These are phyloP conservation scores for Tetrapisispora taiwanensis DNA, from an alignment of 805 yeast species.

Conservation along the genomic window DNA sequence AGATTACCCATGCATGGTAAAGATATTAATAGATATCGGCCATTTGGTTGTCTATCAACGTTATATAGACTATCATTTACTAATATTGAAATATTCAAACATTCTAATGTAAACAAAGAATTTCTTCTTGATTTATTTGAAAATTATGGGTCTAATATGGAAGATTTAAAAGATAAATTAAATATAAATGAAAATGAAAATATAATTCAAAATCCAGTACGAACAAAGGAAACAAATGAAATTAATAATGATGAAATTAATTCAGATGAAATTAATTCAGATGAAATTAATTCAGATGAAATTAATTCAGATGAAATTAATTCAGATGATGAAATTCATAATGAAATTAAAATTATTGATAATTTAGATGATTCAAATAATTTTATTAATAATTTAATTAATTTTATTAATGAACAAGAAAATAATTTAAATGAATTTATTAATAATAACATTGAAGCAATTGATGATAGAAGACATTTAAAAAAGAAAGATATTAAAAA, in stretches of 20 bases:
- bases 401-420: background rate
- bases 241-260: background rate
- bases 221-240: background rate
- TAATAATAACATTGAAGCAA: background rate
- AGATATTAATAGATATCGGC: background rate
- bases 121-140: background rate
- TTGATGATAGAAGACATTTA: background rate
- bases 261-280: background rate
- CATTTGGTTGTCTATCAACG: background rate
- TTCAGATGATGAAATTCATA: no score
- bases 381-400: background rate
- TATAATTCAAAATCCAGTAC: background rate
- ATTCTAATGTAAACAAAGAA: background rate
- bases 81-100: background rate
- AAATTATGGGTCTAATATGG: background rate
- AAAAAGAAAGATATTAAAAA: background rate
- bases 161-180: background rate
- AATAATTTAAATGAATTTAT: background rate
- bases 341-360: background rate
- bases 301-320: background rate
- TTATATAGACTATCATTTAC: background rate
- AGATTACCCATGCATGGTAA: background rate
- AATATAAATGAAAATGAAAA: background rate
- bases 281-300: background rate
- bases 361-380: background rate